Percentiles rank a stretch among this genome's conserved stretches.
phyloP scores from a whole-genome alignment of 768 basidiomycete genomes.

The Naganishia vishniacii region DNA sequence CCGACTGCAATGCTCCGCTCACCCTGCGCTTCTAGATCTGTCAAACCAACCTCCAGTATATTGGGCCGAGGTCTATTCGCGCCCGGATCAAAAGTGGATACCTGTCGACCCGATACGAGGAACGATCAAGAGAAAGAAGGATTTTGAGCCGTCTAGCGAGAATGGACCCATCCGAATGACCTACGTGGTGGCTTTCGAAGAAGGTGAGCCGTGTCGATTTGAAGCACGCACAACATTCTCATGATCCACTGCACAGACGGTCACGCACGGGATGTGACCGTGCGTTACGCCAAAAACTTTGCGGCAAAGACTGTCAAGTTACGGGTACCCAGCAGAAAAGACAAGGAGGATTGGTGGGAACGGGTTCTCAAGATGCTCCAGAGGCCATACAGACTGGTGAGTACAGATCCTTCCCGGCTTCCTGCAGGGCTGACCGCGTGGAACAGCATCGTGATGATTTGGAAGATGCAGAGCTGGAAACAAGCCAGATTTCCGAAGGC shows the following conservation, averaged over 20 bases:
- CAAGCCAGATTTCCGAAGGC: slow-evolving; percentile 71
- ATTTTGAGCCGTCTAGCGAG: slow-evolving; percentile 65
- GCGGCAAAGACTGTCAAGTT: slow-evolving; percentile 59
- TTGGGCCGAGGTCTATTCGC: slow-evolving; percentile 96
- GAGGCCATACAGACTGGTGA: slow-evolving; percentile 75
- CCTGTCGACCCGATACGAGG: slow-evolving; percentile 82
- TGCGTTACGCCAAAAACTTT: slow-evolving; percentile 77
- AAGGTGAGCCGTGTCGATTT: slow-evolving; percentile 50
- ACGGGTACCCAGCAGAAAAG: slow-evolving; percentile 52
- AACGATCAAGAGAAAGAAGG: slow-evolving; percentile 70
- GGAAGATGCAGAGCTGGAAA: slow-evolving; percentile 82
- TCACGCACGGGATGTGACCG: slow-evolving; percentile 82
- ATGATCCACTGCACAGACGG: slow-evolving; percentile 56
- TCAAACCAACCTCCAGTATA: slow-evolving; percentile 68
- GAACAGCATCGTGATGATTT: slow-evolving; percentile 79
- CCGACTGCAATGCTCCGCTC: background rate
- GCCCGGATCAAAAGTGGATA: slow-evolving; percentile 83
- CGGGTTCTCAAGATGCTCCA: slow-evolving; percentile 59
- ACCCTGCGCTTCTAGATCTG: slow-evolving; percentile 30
- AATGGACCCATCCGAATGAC: slow-evolving; percentile 73
- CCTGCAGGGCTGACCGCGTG: slow-evolving; percentile 9
- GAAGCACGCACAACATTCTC: background rate
- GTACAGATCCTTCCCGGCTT: slow-evolving; percentile 34
- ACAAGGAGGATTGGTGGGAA: slow-evolving; percentile 80
- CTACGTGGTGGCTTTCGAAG: slow-evolving; percentile 90